Percentiles rank a stretch among this genome's conserved stretches.
phyloP scores from a whole-genome alignment of 1,284 basidiomycete genomes.

The Cryptococcus deneoformans region DNA sequence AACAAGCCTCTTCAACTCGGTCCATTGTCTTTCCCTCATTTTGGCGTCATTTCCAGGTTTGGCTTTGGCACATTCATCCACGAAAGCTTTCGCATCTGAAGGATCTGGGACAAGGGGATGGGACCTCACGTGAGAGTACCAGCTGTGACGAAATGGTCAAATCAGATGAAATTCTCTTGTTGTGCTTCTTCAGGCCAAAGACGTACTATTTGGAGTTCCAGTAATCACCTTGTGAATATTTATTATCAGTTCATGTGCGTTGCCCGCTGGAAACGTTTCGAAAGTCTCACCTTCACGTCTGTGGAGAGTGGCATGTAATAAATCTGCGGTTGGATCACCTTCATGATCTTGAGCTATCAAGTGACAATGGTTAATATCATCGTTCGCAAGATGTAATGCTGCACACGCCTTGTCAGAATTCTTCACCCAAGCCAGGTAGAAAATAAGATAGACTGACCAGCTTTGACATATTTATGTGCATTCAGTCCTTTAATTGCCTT shows the following conservation, averaged over 20 bases:
- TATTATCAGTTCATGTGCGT: neutral
- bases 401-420: neutral
- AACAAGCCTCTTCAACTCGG: constrained; percentile 39
- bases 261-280: neutral
- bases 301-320: constrained; percentile 48
- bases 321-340: constrained; percentile 40
- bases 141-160: constrained; percentile 20
- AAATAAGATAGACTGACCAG: constrained; percentile 23
- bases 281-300: constrained; percentile 39
- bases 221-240: constrained; percentile 34
- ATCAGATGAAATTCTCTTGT: too few species aligned
- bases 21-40: constrained; percentile 39
- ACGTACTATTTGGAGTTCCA: constrained; percentile 50
- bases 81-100: constrained; percentile 34
- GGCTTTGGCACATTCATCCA: constrained; percentile 38
- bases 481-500: constrained; percentile 25
- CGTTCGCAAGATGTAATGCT: constrained; percentile 48
- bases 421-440: too few species aligned
- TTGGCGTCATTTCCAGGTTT: constrained; percentile 13
- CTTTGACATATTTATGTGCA: constrained; percentile 35
- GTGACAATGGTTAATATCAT: constrained; percentile 45
- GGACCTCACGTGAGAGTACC: constrained; percentile 30
- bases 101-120: constrained; percentile 33
- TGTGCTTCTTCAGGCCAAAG: neutral
- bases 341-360: constrained; percentile 41